Evolutionary conservation across 805 yeast genomes (phyloP).

Genomic region (Blastobotrys americana): DNA sequence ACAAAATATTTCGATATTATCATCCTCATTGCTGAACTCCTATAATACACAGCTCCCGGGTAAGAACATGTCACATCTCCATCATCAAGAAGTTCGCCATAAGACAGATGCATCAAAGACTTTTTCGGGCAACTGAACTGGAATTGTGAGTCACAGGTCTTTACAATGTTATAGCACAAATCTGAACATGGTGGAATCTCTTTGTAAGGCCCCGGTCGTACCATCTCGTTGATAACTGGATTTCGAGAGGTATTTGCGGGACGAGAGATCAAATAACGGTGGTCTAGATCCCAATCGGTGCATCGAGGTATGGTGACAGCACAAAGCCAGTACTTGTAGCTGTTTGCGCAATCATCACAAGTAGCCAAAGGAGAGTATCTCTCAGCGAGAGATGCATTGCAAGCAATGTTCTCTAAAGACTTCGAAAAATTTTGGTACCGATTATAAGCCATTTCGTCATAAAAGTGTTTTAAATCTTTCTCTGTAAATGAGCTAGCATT

Average conservation of each 20-base stretch:
- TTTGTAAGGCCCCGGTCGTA: conserved; percentile 56
- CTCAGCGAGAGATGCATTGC: conserved; percentile 57
- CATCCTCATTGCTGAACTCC: conserved; percentile 6
- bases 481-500: conserved; percentile 32
- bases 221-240: conserved; percentile 44
- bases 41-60: conserved; percentile 31
- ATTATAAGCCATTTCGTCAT: conserved; percentile 55
- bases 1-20: neutral
- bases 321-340: conserved; percentile 86
- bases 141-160: conserved; percentile 76
- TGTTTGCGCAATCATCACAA: conserved; percentile 62
- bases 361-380: conserved; percentile 65
- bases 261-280: conserved; percentile 37
- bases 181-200: conserved; percentile 85
- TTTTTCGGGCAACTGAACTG: conserved; percentile 66
- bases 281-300: conserved; percentile 36
- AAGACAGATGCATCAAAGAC: conserved; percentile 18
- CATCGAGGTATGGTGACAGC: conserved; percentile 85
- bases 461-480: conserved; percentile 38
- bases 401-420: conserved; percentile 68
- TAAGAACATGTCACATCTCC: conserved; percentile 33
- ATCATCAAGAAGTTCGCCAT: conserved; percentile 25
- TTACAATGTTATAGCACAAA: conserved; percentile 67
- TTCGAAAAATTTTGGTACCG: conserved; percentile 61
- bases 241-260: conserved; percentile 51